Evolutionary conservation across 2,329 filamentous ascomycete genomes (phyloP).

Genomic region (Hymenoscyphus fructigenus): DNA sequence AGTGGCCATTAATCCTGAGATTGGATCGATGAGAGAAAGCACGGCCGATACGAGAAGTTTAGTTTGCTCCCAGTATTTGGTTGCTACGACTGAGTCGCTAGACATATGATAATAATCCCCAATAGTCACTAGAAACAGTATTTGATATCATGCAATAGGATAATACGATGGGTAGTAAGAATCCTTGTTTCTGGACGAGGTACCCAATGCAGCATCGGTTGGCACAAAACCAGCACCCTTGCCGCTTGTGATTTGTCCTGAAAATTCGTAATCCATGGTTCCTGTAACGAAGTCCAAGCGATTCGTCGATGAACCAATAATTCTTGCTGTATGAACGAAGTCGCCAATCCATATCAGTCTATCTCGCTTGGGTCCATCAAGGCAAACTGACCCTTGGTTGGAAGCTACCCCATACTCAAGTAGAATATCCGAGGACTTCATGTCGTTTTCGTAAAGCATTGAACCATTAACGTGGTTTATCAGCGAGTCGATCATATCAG

Average conservation of each 20-base stretch:
- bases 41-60: conserved; percentile 12
- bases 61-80: conserved; percentile 10
- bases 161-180: conserved; percentile 14
- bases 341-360: conserved; percentile 44
- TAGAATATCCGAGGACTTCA: conserved; percentile 33
- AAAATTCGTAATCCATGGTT: conserved; percentile 37
- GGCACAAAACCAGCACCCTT: conserved; percentile 10
- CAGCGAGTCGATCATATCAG: no score
- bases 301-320: conserved; percentile 39
- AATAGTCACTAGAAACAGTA: conserved; percentile 23
- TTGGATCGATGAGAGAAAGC: conserved; percentile 11
- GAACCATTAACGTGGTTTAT: no score
- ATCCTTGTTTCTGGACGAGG: conserved; percentile 3
- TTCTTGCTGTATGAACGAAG: conserved; percentile 42
- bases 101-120: conserved; percentile 18
- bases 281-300: conserved; percentile 39
- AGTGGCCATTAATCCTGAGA: conserved; percentile 12
- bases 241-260: conserved; percentile 26
- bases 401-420: conserved; percentile 40
- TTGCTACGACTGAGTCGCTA: conserved; percentile 8
- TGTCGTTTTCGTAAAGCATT: conserved; percentile 36
- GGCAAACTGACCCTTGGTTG: conserved; percentile 40
- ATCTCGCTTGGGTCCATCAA: conserved; percentile 45
- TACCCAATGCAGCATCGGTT: conserved; percentile 11
- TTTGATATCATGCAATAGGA: conserved; percentile 24